Evolutionary conservation across 768 basidiomycete genomes (phyloP).

Genomic region (Boletellus ananiceps): DNA sequence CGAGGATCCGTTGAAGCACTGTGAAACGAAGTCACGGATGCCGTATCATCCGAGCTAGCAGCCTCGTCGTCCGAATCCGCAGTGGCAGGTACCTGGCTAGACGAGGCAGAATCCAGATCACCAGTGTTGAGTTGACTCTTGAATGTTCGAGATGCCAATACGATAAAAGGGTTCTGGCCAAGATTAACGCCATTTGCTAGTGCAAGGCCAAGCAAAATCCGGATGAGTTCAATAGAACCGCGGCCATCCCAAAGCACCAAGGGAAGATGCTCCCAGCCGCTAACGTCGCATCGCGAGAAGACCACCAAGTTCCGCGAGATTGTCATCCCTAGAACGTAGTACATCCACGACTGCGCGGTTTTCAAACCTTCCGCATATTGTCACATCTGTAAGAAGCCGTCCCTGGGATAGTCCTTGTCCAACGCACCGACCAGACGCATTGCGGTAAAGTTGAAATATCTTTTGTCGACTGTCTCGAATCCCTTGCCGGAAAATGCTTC

Average conservation of each 20-base stretch:
- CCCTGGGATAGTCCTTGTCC: neutral
- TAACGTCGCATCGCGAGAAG: slow-evolving; percentile 9
- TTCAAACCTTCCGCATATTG: slow-evolving; percentile 4
- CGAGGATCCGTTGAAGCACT: neutral
- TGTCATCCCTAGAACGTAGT: slow-evolving; percentile 5
- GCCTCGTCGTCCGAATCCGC: neutral
- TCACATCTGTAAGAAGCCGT: slow-evolving; percentile 1
- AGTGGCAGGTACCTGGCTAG: neutral
- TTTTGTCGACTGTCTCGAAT: neutral
- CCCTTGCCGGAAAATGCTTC: slow-evolving; percentile 5
- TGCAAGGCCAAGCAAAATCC: slow-evolving; percentile 13
- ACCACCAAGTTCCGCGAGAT: neutral
- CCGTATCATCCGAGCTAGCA: neutral
- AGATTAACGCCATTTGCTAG: slow-evolving; percentile 5
- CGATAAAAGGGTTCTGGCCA: slow-evolving; percentile 5
- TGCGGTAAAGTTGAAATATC: slow-evolving; percentile 7
- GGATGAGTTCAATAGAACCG: slow-evolving; percentile 12
- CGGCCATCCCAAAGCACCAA: slow-evolving; percentile 2
- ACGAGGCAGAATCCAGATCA: too few species aligned
- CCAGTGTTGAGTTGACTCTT: neutral
- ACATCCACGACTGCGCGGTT: slow-evolving; percentile 7
- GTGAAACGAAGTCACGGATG: neutral
- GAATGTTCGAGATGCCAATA: neutral
- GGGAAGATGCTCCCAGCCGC: slow-evolving; percentile 7
- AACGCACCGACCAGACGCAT: slow-evolving; percentile 8